A percentile compares a stretch with the other conserved stretches of the same genome.
Evolutionary conservation across 176 grass and related monocot genomes (phyloP).

Genomic region (Oryza coarctata): DNA sequence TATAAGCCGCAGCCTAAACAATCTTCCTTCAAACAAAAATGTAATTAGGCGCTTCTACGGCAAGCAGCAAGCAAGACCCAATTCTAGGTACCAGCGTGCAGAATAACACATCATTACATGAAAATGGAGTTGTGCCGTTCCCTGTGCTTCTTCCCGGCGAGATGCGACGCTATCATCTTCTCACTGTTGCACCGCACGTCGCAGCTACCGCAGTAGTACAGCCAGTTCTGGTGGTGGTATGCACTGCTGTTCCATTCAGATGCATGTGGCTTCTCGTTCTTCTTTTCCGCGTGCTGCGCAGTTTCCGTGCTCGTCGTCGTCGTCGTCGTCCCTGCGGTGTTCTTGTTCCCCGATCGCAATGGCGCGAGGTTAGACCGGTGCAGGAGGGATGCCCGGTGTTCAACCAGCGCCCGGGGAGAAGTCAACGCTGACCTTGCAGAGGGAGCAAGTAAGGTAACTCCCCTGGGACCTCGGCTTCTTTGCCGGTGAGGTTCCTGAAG

Average conservation of each 20-base stretch:
- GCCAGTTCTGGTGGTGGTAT: background rate
- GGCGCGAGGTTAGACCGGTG: slow-evolving; percentile 17
- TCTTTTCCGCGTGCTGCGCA: background rate
- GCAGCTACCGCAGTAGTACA: background rate
- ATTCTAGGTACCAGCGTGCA: no score
- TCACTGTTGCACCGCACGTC: background rate
- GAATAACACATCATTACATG: no score
- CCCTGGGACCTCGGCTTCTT: slow-evolving; percentile 19
- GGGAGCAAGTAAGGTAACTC: background rate
- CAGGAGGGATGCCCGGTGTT: slow-evolving; percentile 12
- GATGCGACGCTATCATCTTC: slow-evolving; percentile 2
- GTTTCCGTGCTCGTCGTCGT: no score
- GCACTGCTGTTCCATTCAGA: background rate
- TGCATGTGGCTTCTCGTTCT: background rate
- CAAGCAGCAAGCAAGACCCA: no score
- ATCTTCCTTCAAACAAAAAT: no score
- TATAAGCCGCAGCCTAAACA: no score
- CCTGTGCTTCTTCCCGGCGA: slow-evolving; percentile 10
- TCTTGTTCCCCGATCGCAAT: background rate
- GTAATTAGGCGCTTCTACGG: no score
- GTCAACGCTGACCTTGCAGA: background rate
- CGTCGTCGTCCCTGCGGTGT: no score
- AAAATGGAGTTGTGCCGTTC: background rate
- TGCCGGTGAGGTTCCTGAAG: background rate
- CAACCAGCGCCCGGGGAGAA: background rate